Conservation (phyloP, 2,329 filamentous ascomycete genomes). For the Stromatinia cepivora region DNA sequence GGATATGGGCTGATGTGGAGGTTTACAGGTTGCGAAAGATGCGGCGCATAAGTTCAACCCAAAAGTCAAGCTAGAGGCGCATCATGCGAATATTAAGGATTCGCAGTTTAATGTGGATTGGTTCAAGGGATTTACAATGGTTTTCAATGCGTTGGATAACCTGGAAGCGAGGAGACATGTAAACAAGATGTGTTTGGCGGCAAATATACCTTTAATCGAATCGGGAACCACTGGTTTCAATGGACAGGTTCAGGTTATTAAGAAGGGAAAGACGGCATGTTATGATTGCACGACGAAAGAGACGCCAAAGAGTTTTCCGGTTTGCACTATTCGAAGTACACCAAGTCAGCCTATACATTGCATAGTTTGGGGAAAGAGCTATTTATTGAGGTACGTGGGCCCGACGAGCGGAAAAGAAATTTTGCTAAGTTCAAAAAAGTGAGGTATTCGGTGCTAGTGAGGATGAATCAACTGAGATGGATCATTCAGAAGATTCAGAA, state of each 20-base stretch:
- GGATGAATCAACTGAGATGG: conserved; percentile 76
- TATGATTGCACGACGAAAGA: conserved; percentile 94
- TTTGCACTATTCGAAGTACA: conserved; percentile 95
- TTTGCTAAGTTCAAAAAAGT: conserved; percentile 43
- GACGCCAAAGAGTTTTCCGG: conserved; percentile 87
- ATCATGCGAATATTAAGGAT: conserved; percentile 96
- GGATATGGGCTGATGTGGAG: conserved; percentile 24
- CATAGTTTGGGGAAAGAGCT: conserved; percentile 98
- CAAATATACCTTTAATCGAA: conserved; percentile 87
- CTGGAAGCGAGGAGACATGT: conserved; percentile 91
- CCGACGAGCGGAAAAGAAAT: neutral
- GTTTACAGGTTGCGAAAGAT: conserved; percentile 78
- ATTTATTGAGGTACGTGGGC: conserved; percentile 68
- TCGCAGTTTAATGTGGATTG: conserved; percentile 80
- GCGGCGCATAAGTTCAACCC: conserved; percentile 90
- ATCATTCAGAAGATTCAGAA: conserved; percentile 76
- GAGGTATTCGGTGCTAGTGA: conserved; percentile 93
- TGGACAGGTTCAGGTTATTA: conserved; percentile 95
- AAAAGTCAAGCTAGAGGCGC: conserved; percentile 77
- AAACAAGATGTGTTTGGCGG: conserved; percentile 94
- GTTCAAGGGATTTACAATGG: conserved; percentile 79
- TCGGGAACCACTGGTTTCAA: conserved; percentile 98
- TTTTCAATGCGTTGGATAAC: conserved; percentile 98
- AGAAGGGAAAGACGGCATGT: conserved; percentile 87
- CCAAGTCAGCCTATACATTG: conserved; percentile 97